Evolutionary conservation across 2,329 filamentous ascomycete species (phyloP).

Genomic region (Seiridium unicorne): DNA sequence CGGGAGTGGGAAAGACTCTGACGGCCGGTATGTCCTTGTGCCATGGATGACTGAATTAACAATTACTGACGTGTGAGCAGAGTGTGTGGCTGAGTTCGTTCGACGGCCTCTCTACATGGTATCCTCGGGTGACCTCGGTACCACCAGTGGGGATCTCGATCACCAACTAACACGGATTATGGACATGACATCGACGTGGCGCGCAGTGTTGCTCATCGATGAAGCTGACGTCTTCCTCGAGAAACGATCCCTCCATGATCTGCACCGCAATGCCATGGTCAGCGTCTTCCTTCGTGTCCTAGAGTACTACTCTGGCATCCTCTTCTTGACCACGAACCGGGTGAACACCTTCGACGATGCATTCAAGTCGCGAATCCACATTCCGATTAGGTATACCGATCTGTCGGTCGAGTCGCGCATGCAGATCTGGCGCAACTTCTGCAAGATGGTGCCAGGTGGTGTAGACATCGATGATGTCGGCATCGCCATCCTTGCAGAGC

Average conservation of each 20-base stretch:
- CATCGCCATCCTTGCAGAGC: conserved; percentile 16
- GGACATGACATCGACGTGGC: conserved; percentile 39
- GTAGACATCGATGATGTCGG: conserved; percentile 16
- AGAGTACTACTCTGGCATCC: conserved; percentile 9
- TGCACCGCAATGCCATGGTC: conserved; percentile 14
- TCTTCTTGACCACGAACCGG: conserved; percentile 7
- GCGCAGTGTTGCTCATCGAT: conserved; percentile 28
- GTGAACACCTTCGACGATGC: conserved; percentile 6
- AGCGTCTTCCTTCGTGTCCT: conserved; percentile 14
- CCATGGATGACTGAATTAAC: background rate
- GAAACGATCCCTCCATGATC: conserved; percentile 20
- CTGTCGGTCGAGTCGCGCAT: conserved; percentile 13
- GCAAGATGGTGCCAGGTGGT: conserved; percentile 19
- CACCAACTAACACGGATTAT: conserved; percentile 22
- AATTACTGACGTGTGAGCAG: background rate
- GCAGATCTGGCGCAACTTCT: conserved; percentile 26
- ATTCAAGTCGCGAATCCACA: conserved; percentile 7
- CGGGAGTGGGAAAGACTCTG: conserved; percentile 41
- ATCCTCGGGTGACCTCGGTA: conserved; percentile 26
- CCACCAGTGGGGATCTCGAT: conserved; percentile 20
- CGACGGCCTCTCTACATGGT: conserved; percentile 30
- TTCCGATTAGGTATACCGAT: conserved; percentile 1
- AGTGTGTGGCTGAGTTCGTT: conserved; percentile 30
- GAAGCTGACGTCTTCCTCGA: conserved; percentile 31
- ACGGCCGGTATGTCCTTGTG: conserved; percentile 23